Percentiles rank a stretch among this genome's conserved stretches.
phyloP scores from a whole-genome alignment of 352 stramenopile species.

The Phytophthora rubi region DNA sequence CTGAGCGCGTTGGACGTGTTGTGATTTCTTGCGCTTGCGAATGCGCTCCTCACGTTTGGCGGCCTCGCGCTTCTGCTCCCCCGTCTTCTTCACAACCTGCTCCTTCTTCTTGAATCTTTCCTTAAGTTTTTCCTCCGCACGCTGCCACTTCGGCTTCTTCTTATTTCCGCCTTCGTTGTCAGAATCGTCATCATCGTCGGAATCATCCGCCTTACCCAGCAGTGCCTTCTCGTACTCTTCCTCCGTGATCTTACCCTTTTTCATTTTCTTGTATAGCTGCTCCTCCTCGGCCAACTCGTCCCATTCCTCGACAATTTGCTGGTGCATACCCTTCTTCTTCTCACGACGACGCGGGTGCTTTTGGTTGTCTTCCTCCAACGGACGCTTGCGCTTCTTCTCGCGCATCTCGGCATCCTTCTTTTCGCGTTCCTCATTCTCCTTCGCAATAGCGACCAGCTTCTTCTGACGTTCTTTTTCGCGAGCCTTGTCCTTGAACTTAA shows the following conservation, averaged over 20 bases:
- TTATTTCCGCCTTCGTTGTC: conserved; percentile 40
- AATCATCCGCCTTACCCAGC: conserved; percentile 54
- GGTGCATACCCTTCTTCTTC: conserved; percentile 97
- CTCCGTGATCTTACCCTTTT: conserved; percentile 97
- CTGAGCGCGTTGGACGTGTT: conserved; percentile 70
- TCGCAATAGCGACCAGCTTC: conserved; percentile 83
- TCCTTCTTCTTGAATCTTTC: conserved; percentile 90
- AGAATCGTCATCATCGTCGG: conserved; percentile 40
- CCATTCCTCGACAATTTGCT: conserved; percentile 99
- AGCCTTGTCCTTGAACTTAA: conserved; percentile 96
- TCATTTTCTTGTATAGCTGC: conserved; percentile 97
- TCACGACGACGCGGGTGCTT: conserved; percentile 84
- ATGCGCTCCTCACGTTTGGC: conserved; percentile 85
- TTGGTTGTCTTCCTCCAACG: conserved; percentile 58
- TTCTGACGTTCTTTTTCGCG: conserved; percentile 97
- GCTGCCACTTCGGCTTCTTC: conserved; percentile 72
- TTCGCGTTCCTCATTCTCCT: conserved; percentile 75
- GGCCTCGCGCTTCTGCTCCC: conserved; percentile 73
- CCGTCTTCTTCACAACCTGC: conserved; percentile 71
- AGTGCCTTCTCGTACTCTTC: conserved; percentile 91
- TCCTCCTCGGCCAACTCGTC: conserved; percentile 98
- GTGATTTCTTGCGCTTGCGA: conserved; percentile 78
- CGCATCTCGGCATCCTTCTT: conserved; percentile 56
- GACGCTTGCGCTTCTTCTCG: conserved; percentile 67
- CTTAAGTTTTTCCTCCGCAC: conserved; percentile 71